Evolutionary conservation across 2,329 filamentous ascomycete species (phyloP), one percentile per base, ranked within the genome.

Genomic region (Epicoccum sorghinum): DNA sequence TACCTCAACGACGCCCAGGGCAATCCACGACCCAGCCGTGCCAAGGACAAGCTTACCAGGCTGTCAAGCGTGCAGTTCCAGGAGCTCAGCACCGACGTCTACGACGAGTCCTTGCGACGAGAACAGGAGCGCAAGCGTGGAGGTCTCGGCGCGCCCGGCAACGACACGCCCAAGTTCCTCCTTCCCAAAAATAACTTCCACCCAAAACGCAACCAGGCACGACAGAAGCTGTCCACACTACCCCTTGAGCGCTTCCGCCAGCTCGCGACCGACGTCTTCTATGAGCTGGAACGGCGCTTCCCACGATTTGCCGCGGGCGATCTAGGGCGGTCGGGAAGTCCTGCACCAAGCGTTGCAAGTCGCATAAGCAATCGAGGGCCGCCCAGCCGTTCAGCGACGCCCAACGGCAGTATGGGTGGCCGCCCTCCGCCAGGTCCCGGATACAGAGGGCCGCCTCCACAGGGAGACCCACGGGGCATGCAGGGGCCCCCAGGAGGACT

Each of bases 21-120:
- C 41, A 88, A 88, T 59, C 84, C 86, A 44, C 88, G 88, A 46
- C 88, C 91, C 25, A 96, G 96, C 77, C 89, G 93, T 76, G 95
- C 95, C 51, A 88, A 93, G 69, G 95, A 98, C 77, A 99, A 99
- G 81, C 83, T 98, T 52, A 82, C 97, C 56, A 87, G 93, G 55
- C 83, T 99, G 46, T 96, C 93, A 0, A 82, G 89, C 1, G 91
- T 96, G 25, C 95, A 99, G 75, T 98, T 99, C 75, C 91, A 96
- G 76, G 95, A 99, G 78, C 83, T 99, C 59, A 97, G 93, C 77
- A 98, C 93, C 53, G 95, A 99, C 77, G 93, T 99, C 36, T 98
- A 90, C 77, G 95, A 99, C 76, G 95, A 99, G 78, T 82, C 98
- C 61, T 82, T 96, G 64, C 88, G 95, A 55, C 86, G 95, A 60